Percentiles rank a stretch among this genome's conserved stretches.
Evolutionary conservation across 2,329 filamentous ascomycete genomes (phyloP).

Genomic region (Clonostachys rhizophaga): DNA sequence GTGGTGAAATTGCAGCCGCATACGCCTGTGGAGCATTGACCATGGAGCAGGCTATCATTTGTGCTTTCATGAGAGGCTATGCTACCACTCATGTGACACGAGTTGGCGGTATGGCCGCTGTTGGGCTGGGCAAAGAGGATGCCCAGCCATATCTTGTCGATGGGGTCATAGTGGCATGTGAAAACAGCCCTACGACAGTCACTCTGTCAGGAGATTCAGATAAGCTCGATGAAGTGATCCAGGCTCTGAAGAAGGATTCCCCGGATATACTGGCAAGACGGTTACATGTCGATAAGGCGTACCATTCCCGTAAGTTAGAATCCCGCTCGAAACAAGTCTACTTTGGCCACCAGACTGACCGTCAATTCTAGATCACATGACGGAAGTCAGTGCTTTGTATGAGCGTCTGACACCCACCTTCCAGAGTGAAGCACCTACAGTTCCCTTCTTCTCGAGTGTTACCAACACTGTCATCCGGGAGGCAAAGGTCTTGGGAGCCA

Average conservation of each 20-base stretch:
- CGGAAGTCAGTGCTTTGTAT: constrained; percentile 1
- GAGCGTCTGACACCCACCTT: not conserved
- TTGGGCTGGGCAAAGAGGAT: constrained; percentile 16
- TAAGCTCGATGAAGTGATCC: constrained; percentile 9
- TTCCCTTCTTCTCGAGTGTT: constrained; percentile 5
- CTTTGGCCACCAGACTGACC: no score
- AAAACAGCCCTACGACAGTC: not conserved
- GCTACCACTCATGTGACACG: constrained; percentile 9
- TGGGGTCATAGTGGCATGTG: constrained; percentile 6
- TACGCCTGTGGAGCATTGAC: constrained; percentile 25
- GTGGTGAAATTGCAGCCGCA: constrained; percentile 34
- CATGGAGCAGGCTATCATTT: constrained; percentile 4
- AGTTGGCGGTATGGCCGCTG: constrained; percentile 4
- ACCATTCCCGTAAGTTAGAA: constrained; percentile 8
- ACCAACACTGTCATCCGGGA: constrained; percentile 59
- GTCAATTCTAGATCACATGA: constrained; percentile 21
- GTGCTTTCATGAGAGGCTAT: constrained; percentile 1
- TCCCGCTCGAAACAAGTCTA: no score
- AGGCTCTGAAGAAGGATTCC: constrained; percentile 7
- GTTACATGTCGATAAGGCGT: constrained; percentile 22
- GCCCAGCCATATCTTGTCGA: constrained; percentile 15
- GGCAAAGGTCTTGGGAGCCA: constrained; percentile 24
- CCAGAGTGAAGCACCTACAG: not conserved
- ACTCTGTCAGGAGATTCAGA: not conserved
- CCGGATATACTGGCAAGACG: not conserved